Conservation (phyloP, 1,284 basidiomycete genomes). For the Fomes fomentarius region DNA sequence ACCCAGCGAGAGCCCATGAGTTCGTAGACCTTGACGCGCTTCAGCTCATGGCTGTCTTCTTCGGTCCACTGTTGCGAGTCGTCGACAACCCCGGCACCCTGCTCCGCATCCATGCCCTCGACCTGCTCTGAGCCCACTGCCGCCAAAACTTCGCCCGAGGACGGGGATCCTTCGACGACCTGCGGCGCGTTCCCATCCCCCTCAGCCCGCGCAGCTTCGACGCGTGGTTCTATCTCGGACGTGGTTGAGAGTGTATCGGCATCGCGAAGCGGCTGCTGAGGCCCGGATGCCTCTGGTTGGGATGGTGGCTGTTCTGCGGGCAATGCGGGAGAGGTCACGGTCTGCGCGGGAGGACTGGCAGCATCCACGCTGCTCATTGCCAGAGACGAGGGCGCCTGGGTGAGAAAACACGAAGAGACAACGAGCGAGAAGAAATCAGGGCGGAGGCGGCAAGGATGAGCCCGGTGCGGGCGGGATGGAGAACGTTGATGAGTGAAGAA, state of each 20-base stretch:
- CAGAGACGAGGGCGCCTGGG: slow-evolving; percentile 23
- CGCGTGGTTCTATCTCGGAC: slow-evolving; percentile 23
- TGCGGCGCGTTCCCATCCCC: slow-evolving; percentile 16
- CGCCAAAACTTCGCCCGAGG: slow-evolving; percentile 18
- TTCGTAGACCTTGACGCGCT: slow-evolving; percentile 79
- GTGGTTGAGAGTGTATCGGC: slow-evolving; percentile 16
- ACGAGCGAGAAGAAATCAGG: slow-evolving; percentile 6
- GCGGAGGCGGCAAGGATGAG: slow-evolving; percentile 14
- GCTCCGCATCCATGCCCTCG: slow-evolving; percentile 23
- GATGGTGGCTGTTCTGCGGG: slow-evolving; percentile 27
- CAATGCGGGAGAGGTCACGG: slow-evolving; percentile 17
- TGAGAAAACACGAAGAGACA: not conserved
- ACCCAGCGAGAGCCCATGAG: slow-evolving; percentile 88
- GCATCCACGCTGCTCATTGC: slow-evolving; percentile 38
- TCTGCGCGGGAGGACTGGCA: slow-evolving; percentile 28
- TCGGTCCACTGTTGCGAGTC: slow-evolving; percentile 39
- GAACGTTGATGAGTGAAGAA: slow-evolving; percentile 30
- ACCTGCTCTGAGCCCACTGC: slow-evolving; percentile 14
- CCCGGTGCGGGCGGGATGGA: slow-evolving; percentile 23
- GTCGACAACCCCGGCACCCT: slow-evolving; percentile 22
- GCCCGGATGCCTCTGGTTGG: slow-evolving; percentile 23
- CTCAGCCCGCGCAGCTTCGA: slow-evolving; percentile 13
- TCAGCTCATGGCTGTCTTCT: slow-evolving; percentile 41
- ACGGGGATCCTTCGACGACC: slow-evolving; percentile 18
- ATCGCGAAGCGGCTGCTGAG: slow-evolving; percentile 23